Evolutionary conservation across 2,329 filamentous ascomycete species (phyloP).

Genomic region (Fusarium concolor): DNA sequence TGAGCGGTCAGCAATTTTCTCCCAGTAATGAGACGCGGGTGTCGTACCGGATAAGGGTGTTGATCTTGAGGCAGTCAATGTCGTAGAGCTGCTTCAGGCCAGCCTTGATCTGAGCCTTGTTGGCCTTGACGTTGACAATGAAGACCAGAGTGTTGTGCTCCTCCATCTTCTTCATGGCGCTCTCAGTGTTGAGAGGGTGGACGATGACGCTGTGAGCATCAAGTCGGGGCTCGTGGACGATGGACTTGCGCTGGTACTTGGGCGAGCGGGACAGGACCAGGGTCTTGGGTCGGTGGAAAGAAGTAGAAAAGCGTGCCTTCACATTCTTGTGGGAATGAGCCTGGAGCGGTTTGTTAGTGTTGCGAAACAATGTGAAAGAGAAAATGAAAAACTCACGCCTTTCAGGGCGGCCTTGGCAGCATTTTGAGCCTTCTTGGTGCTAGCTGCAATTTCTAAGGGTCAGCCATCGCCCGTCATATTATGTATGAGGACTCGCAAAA

Average conservation of each 20-base stretch:
- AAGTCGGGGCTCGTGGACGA: neutral
- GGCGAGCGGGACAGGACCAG: neutral
- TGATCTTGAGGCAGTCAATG: conserved; percentile 98
- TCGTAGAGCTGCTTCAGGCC: conserved; percentile 99
- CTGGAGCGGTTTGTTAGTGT: neutral
- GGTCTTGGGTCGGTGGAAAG: neutral
- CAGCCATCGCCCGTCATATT: neutral
- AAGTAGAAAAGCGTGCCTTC: neutral
- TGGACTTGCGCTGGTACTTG: neutral
- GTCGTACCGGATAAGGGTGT: conserved; percentile 82
- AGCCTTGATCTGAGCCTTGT: conserved; percentile 98
- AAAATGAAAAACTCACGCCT: neutral
- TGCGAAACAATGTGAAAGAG: neutral
- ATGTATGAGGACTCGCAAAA: neutral
- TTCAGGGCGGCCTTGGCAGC: neutral
- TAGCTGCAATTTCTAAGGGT: neutral
- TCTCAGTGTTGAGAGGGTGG: conserved; percentile 99
- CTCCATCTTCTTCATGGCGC: conserved; percentile 99
- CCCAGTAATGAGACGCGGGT: neutral
- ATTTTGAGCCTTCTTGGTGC: neutral
- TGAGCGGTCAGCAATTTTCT: neutral
- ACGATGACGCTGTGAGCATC: conserved; percentile 63
- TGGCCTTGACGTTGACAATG: conserved; percentile 96
- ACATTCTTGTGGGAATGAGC: neutral
- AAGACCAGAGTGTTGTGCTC: conserved; percentile 99